Evolutionary conservation across 768 basidiomycete species (phyloP), one percentile per base, ranked within the genome.

Genomic region (Rhizopogon salebrosus): DNA sequence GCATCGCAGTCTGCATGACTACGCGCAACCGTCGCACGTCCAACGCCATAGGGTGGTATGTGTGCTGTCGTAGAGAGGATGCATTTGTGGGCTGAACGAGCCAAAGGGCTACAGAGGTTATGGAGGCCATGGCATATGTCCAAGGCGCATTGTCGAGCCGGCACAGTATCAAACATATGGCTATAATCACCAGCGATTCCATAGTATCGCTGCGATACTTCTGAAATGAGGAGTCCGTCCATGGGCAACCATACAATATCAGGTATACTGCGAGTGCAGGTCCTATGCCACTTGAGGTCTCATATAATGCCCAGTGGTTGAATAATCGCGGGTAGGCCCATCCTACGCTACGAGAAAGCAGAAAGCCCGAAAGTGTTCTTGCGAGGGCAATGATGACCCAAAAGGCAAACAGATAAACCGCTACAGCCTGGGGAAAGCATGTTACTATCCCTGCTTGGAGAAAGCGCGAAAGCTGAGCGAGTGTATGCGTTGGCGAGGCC

Each of bases 271-370:
- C n/a, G n/a, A n/a, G n/a, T n/a, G n/a, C n/a, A n/a, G n/a, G n/a
- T 6, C 71, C 74, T 34, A 70, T 70, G 42, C 75, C 74, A 6
- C 66, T 61, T 11, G 62, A 63, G 7, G 63, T 55, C 51, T 76
- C 74, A 42, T 75, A 75, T 2, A 72, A 58, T 11, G 71, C 64
- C 57, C 67, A 74, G 56, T 74, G 75, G 45, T 60, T 69, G 59
- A 76, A 75, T 20, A 74, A 39, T n/a, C 26, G 52, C 3, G 72
- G 72, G 37, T 65, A 64, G 13, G 68, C 58, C 72, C 72, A 75
- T 14, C 75, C 72, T 22, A 63, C 55, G 38, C 67, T 57, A 16
- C 63, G 57, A n/a, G 61, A 63, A 37, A 67, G 37, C 26, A 65
- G 41, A 48, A 65, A 64, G 34, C 62, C 57, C 14, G 52, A 1